Percentiles rank a stretch among this genome's conserved stretches.
These are phyloP conservation scores for Vigna nakashimae DNA, from an alignment of 306 rosid genomes.

Conservation along the genomic window DNA sequence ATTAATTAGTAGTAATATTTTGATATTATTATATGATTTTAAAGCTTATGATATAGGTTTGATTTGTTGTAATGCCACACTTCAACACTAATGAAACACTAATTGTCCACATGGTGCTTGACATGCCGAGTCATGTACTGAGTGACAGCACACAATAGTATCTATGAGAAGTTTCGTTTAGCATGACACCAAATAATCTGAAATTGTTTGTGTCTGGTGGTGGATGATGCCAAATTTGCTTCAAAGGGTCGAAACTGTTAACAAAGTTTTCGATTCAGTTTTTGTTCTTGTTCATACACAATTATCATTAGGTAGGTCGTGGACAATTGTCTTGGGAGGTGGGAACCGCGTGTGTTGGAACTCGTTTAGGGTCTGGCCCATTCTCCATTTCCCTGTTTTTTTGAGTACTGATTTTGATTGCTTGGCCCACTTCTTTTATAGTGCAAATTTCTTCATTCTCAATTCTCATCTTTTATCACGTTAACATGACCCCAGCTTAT, in stretches of 20 bases:
- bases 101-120: slow-evolving; percentile 31
- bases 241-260: neutral
- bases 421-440: slow-evolving; percentile 7
- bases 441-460: neutral
- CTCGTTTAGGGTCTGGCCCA: slow-evolving; percentile 29
- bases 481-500: neutral
- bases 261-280: neutral
- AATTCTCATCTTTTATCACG: neutral
- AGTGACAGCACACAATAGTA: neutral
- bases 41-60: slow-evolving; percentile 8
- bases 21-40: neutral
- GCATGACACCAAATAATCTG: slow-evolving; percentile 17
- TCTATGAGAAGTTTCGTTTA: neutral
- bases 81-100: slow-evolving; percentile 33
- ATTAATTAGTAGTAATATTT: neutral
- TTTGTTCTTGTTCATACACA: slow-evolving; percentile 17
- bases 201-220: slow-evolving; percentile 24
- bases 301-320: neutral
- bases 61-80: slow-evolving; percentile 21
- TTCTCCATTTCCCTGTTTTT: neutral
- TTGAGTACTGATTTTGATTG: neutral
- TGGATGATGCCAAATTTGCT: slow-evolving; percentile 21
- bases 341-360: slow-evolving; percentile 26
- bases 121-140: slow-evolving; percentile 3
- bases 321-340: neutral